Percentiles rank a stretch among this genome's conserved stretches.
phyloP scores from a whole-genome alignment of 1,284 basidiomycete species.

The Bondarzewia mesenterica region DNA sequence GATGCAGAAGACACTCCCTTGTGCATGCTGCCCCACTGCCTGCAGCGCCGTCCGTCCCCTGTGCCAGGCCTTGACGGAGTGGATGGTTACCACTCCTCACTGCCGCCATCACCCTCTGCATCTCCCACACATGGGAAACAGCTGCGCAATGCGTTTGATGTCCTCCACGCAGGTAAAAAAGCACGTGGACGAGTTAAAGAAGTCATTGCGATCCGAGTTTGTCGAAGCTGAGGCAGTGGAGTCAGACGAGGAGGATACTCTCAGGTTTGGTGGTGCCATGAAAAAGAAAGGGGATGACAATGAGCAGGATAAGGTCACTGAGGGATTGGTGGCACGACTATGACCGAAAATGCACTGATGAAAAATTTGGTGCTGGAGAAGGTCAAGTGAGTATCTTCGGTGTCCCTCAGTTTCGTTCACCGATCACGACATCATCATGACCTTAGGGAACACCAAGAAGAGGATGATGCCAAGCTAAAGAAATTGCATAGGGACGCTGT shows the following conservation, averaged over 20 bases:
- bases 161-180: slow-evolving; percentile 13
- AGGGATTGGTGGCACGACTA: no score
- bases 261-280: slow-evolving; percentile 42
- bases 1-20: slow-evolving; percentile 6
- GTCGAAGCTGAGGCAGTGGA: slow-evolving; percentile 64
- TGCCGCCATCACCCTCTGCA: slow-evolving; percentile 17
- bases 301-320: slow-evolving; percentile 42
- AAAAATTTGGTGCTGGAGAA: no score
- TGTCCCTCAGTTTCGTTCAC: no score
- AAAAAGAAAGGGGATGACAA: slow-evolving; percentile 30
- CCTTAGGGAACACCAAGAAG: slow-evolving; percentile 55
- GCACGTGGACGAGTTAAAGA: neutral
- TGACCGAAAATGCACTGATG: no score
- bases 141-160: slow-evolving; percentile 20
- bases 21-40: slow-evolving; percentile 10
- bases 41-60: no score
- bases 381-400: no score
- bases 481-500: slow-evolving; percentile 48
- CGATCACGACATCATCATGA: no score
- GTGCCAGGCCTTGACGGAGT: no score
- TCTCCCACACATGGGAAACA: slow-evolving; percentile 14
- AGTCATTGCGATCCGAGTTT: slow-evolving; percentile 44
- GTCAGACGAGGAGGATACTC: slow-evolving; percentile 62
- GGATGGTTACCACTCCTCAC: slow-evolving; percentile 7
- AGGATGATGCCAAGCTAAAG: slow-evolving; percentile 50